Evolutionary conservation across 345 rosid genomes (phyloP).

Genomic region (Moringa oleifera): DNA sequence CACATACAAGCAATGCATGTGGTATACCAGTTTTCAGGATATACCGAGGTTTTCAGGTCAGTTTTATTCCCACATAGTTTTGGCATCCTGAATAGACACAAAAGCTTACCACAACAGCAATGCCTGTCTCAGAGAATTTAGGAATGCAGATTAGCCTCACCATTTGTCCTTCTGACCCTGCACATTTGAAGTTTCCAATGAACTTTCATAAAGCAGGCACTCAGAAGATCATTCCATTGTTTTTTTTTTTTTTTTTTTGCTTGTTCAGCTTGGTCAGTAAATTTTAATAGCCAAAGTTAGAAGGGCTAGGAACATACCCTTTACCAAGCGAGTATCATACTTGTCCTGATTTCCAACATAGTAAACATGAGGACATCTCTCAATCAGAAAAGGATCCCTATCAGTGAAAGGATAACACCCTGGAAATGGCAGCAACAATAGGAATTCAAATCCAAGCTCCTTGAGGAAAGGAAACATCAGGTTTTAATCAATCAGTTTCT

Average conservation of each 20-base stretch:
- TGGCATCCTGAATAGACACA: conserved; percentile 2
- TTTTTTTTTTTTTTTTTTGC: too few species aligned
- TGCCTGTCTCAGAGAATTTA: conserved; percentile 66
- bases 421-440: conserved; percentile 16
- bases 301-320: conserved; percentile 39
- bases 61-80: background rate
- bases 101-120: conserved; percentile 72
- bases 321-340: conserved; percentile 49
- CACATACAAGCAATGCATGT: background rate
- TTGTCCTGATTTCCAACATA: conserved; percentile 82
- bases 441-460: background rate
- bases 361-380: conserved; percentile 92
- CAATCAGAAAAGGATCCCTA: conserved; percentile 90
- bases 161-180: conserved; percentile 80
- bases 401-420: conserved; percentile 96
- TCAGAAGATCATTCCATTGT: background rate
- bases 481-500: background rate
- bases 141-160: conserved; percentile 76
- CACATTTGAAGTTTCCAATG: conserved; percentile 9
- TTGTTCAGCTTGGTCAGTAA: background rate
- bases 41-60: background rate
- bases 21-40: background rate
- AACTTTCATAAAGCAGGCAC: background rate
- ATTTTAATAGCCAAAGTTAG: background rate
- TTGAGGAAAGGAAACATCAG: background rate